Evolutionary conservation across 768 basidiomycete genomes (phyloP), one percentile per base, ranked within the genome.

Genomic region (Pleurotus sapidus): DNA sequence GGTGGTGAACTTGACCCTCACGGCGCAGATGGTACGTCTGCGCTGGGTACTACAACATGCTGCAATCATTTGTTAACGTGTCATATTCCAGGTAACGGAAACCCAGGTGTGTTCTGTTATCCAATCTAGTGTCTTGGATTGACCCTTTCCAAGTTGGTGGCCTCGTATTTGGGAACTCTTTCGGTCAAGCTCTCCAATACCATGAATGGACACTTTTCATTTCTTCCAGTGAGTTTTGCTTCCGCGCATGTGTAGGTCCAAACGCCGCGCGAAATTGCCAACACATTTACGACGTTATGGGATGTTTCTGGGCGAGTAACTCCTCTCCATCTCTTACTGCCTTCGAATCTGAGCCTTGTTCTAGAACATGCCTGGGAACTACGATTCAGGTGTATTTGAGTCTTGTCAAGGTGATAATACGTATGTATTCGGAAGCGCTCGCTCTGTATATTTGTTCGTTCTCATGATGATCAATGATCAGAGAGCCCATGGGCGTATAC

Each of bases 141-240:
- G 37, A 37, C 23, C 23, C 39, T 6, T 15, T 40, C n/a, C 5
- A 20, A 63, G 59, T 62, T 30, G 63, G 63, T 34, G 62, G 62
- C 30, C 57, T 65, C 27, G 50, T 61, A 11, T 63, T 56, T 43
- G 50, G 53, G 12, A 61, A 59, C 54, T 38, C 46, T 20, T 49
- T 86, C 65, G 79, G 83, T 17, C 60, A 62, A 6, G 65, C 58
- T 17, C 66, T 66, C 39, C 74, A 93, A 68, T 80, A 88, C 67
- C 87, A 89, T 63, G 88, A 93, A 67, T 95, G 93, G 93, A 92
- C 89, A 46, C 83, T 80, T 70, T 93, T 93, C 74, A 85, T 93
- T 63, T 91, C 89, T 18, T 81, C 81, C 27, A 67, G 60, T 45
- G 68, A 74, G 57, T 89, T 90, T 71, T 93, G 91, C 73, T 71